These are phyloP conservation scores for Penicillium fuscoglaucum DNA, from an alignment of 2,329 filamentous ascomycete genomes.

Conservation along the genomic window DNA sequence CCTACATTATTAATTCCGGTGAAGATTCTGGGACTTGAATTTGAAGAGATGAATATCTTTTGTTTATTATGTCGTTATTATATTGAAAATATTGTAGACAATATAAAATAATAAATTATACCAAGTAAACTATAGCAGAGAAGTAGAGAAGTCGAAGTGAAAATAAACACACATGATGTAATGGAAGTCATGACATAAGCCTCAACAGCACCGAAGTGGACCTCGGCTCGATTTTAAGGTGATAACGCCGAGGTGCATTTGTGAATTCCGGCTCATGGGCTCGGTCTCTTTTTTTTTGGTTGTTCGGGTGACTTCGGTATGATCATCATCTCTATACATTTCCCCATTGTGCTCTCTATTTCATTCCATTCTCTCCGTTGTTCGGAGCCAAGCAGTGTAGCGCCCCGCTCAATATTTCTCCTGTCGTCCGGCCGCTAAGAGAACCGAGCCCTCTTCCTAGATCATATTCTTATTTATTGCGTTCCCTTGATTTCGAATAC, in stretches of 20 bases:
- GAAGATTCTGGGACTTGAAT: not conserved
- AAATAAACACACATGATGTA: slow-evolving; percentile 3
- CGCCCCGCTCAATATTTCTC: slow-evolving; percentile 25
- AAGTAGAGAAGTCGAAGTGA: not conserved
- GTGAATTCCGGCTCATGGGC: slow-evolving; percentile 11
- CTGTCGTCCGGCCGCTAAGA: slow-evolving; percentile 14
- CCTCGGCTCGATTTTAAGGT: slow-evolving; percentile 38
- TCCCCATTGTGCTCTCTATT: not conserved
- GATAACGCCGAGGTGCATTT: slow-evolving; percentile 34
- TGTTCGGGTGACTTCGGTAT: slow-evolving; percentile 26
- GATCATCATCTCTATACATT: slow-evolving; percentile 2
- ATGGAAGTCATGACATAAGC: slow-evolving; percentile 15
- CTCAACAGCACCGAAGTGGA: slow-evolving; percentile 19
- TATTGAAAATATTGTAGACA: not conserved
- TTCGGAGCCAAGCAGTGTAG: slow-evolving; percentile 17
- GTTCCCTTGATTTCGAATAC: slow-evolving; percentile 4
- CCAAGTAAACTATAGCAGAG: not conserved
- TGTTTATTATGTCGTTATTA: no score
- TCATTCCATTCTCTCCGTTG: not conserved
- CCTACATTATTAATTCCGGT: slow-evolving; percentile 1
- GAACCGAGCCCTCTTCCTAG: slow-evolving; percentile 8
- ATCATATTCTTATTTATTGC: slow-evolving; percentile 3
- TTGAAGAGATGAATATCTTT: not conserved
- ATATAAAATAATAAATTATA: not conserved
- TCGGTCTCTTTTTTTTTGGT: slow-evolving; percentile 10